Percentiles rank a stretch among this genome's conserved stretches.
These are phyloP conservation scores for Lactarius pseudohatsudake DNA, from an alignment of 768 basidiomycete species.

Conservation along the genomic window DNA sequence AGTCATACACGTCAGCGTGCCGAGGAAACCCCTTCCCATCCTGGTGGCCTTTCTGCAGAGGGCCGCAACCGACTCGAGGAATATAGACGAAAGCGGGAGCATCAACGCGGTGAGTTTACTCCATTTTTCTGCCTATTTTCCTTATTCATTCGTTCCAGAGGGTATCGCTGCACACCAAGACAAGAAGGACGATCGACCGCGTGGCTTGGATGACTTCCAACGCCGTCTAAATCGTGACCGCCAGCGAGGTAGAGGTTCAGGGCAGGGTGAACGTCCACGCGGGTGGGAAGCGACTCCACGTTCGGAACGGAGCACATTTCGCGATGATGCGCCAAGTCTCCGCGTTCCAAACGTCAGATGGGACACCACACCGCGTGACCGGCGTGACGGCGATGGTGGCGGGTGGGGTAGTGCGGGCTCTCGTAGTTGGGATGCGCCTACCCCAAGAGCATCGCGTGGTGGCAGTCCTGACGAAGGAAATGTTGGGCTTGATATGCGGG, in stretches of 20 bases:
- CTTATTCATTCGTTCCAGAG: conserved; percentile 44
- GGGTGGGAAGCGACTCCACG: conserved; percentile 65
- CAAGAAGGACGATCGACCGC: conserved; percentile 55
- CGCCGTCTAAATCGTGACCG: conserved; percentile 82
- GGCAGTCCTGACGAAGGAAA: conserved; percentile 67
- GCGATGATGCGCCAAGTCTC: conserved; percentile 73
- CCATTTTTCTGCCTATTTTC: background rate
- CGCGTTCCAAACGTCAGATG: conserved; percentile 90
- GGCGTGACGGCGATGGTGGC: conserved; percentile 51
- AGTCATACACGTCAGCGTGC: conserved; percentile 70
- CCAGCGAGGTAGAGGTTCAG: conserved; percentile 38
- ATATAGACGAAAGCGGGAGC: conserved; percentile 65
- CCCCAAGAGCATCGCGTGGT: conserved; percentile 65
- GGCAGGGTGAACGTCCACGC: conserved; percentile 32
- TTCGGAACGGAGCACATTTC: conserved; percentile 47
- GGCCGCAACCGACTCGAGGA: conserved; percentile 77
- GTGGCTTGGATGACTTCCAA: conserved; percentile 90
- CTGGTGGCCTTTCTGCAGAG: conserved; percentile 80
- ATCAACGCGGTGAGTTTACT: conserved; percentile 54
- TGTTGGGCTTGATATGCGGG: conserved; percentile 69
- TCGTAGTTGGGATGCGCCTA: conserved; percentile 79
- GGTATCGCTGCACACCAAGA: conserved; percentile 66
- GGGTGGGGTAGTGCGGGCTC: conserved; percentile 62
- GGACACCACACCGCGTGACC: conserved; percentile 85
- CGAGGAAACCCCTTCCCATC: conserved; percentile 92